Percentiles rank a stretch among this genome's conserved stretches.
These are phyloP conservation scores for Blepharisma undulans DNA, from an alignment of 169 alveolate species.

Conservation along the genomic window DNA sequence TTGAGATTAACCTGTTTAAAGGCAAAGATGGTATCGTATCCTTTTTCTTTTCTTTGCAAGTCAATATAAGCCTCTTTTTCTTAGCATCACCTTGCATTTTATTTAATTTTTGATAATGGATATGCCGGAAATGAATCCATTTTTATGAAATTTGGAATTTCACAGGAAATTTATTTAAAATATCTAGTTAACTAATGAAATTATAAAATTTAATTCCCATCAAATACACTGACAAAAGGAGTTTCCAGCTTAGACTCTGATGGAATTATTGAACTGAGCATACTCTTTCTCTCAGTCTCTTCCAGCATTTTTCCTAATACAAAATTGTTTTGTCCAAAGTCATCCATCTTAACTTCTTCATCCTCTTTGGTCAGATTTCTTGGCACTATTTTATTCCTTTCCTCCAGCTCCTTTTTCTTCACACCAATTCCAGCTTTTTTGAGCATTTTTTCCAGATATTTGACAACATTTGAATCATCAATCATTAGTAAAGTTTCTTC, in stretches of 20 bases:
- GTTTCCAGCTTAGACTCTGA: background rate
- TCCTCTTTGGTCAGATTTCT: background rate
- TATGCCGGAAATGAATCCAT: background rate
- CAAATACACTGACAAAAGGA: background rate
- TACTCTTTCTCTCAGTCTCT: background rate
- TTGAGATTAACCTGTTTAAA: background rate
- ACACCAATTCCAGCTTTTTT: slow-evolving; percentile 11
- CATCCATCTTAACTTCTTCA: background rate
- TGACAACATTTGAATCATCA: background rate
- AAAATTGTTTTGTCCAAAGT: background rate
- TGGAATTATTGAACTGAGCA: background rate
- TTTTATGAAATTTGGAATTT: background rate
- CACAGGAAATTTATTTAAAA: background rate
- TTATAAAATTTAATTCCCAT: background rate
- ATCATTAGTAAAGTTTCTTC: slow-evolving; percentile 17
- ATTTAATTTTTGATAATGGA: background rate
- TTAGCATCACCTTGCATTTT: background rate
- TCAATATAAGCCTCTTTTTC: background rate
- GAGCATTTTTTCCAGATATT: slow-evolving; percentile 5
- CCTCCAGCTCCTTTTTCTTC: slow-evolving; percentile 22
- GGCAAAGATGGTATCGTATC: background rate
- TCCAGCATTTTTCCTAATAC: background rate
- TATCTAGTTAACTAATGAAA: background rate
- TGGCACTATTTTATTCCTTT: background rate
- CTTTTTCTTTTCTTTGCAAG: background rate